Base-by-base conservation (phyloP, 176 grass and related monocot species). In the Cenchrus purpureus region DNA sequence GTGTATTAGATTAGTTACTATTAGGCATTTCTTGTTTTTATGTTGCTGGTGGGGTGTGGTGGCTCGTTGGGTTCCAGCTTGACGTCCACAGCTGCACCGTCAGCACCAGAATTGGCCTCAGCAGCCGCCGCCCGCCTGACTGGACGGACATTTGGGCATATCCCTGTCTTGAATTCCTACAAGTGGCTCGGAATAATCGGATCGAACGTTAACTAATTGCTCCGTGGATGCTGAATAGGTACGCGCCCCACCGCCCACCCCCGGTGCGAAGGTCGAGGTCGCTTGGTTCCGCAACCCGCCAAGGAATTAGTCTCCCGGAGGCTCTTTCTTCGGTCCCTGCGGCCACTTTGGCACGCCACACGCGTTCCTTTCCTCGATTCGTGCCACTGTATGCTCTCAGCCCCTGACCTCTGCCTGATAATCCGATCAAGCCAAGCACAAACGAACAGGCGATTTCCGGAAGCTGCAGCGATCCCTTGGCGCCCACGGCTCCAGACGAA, bases 1-100 rank as follows among this genome's bases (percentile, higher is more conserved):
- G 22, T 25, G 22, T 25, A 25, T 25, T 25, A 25, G 22, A 25
- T 25, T 25, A 25, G 22, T 25, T 25, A 25, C 22, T 25, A 25
- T 25, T 25, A 5, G 16, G 55, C 5, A 19, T 19, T 57, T 57
- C 55, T 57, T 57, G 22, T 54, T n/a, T 5, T 1, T 56, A 56
- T 56, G 54, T 15, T 13, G 12, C 7, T 37, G 3, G 22, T 50
- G 10, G 10, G 37, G 14, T 25, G 25, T 31, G 9, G 1, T 1
- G 29, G 54, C 31, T 73, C 10, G 17, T 74, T 74, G 74, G 69
- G 70, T 65, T 83, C 29, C 58, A 83, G 58, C 22, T 46, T 74
- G 22, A 51, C 50, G 58, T 42, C 45, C 58, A 52, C 9, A 20
- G 20, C 57, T 60, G 57, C 19, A 9, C 57, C 20, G 19, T 22